Base-by-base conservation (phyloP, 1,284 basidiomycete species). In the Tranzscheliella williamsii region DNA sequence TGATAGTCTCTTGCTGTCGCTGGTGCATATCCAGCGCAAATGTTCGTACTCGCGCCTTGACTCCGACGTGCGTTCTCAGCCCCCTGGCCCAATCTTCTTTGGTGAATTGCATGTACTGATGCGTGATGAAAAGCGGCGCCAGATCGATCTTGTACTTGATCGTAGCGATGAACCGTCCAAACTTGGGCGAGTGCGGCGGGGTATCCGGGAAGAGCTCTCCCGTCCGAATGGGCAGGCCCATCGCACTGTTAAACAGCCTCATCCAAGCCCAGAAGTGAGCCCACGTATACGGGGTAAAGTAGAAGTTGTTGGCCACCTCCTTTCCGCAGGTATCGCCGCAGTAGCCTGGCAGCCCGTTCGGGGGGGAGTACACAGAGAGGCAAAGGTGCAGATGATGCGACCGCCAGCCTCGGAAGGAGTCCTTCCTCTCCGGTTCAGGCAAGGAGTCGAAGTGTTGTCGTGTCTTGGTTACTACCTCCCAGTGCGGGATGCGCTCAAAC, bases 381-480 rank as follows among this genome's bases (percentile, higher is more conserved):
- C 91, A 92, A 44, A 95, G 84, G 79, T 98, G 94, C 50, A 96
- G 86, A 76, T 91, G 95, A 78, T 97, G 88, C 7, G 92, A 95
- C 24, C 94, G 86, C 80, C 96, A 97, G 2, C 85, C 88, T 50
- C 85, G 84, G 78, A 86, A 96, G 0, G 92, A 93, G 79, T 98
- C 93, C 29, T 34, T 41, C 37, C 67, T 66, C 20, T 77, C 61
- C 15, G 57, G 55, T 11, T 53, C 44, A 5, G 72, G 70, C 20
- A 73, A 52, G 7, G 57, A 57, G 38, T 79, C 63, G 30, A 86
- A 79, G 24, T 81, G 70, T 23, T 79, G 72, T 7, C 70, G 73
- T 79, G 85, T 79, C 80, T 84, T 71, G 12, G 92, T 79, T 33
- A 83, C 84, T 7, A 97, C 87, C 20, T 86, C 78, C 78, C 91